Evolutionary conservation across 805 yeast genomes (phyloP), one percentile per base, ranked within the genome.

Genomic region (Lipomyces kockii): DNA sequence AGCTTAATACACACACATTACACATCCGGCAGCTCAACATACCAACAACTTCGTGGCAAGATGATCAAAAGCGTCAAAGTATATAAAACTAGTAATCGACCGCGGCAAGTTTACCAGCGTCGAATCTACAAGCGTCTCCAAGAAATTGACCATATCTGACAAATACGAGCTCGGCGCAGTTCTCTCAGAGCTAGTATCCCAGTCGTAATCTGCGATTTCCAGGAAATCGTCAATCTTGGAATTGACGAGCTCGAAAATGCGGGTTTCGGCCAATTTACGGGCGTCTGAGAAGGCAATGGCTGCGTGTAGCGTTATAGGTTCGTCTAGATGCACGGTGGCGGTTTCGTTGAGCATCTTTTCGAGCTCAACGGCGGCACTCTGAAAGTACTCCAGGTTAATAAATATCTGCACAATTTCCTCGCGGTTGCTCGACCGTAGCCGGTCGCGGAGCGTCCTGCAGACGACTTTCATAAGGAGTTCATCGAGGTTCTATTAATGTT

Each of bases 321-420:
- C 66, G 22, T 65, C 69, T 5, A 63, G 57, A 25, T 65, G 67
- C 6, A 55, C 58, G 14, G 61, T 55, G 12, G 82, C 77, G 46
- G 77, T 75, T 20, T 75, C 77, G 25, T 82, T 80, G 73, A 85
- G 77, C 61, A 77, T 71, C 35, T 72, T 72, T 65, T 84, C 83
- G 60, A 94, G 82, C 76, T 89, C 92, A 62, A 82, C 81, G 9
- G 93, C 85, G 64, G 97, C 91, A 72, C 83, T 86, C 54, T 90
- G 83, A 77, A 93, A 94, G 76, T 90, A 91, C 76, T 94, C 97
- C 74, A 94, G 80, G 76, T 95, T 92, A 66, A 95, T 89, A 72
- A 91, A 83, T 72, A 91, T 91, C 80, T 95, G 98, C 0, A 97
- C 89, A 34, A 92, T 85, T 72, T 92, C 93, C 78, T 94, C 98